Base-by-base conservation (phyloP, 2,329 filamentous ascomycete genomes). In the Diplodia intermedia region DNA sequence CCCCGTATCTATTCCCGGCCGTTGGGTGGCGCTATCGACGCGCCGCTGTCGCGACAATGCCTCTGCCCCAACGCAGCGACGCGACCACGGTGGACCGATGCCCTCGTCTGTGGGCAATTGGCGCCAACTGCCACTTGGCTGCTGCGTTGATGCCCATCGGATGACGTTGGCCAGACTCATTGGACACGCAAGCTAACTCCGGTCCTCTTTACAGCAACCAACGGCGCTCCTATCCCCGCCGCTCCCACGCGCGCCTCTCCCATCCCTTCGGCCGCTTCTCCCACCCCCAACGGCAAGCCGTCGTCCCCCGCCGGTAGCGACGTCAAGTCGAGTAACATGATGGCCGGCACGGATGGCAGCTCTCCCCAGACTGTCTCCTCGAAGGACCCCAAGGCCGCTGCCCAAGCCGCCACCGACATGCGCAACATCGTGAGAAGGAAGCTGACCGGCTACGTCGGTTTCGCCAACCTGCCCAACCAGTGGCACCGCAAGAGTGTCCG, bases 401-500 rank as follows among this genome's bases (percentile, higher is more conserved):
- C 84, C 67, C 77, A 82, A 74, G 77, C 83, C 72, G 80, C 82
- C 65, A 79, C 79, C 73, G 78, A 86, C 73, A 90, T 90, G 86
- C 90, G 90, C 82, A 98, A 99, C 86, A 97, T 99, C 80, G 94
- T 99, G 76, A 92, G 95, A 82, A 89, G 95, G 82, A 99, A 99
- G 87, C 86, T 99, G 79, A 98, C 95, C 62, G 95, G 95, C 78
- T 99, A 98, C 77, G 95, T 99, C 77, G 95, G 95, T 73, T 99
- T 99, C 79, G 95, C 95, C 81, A 99, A 99, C 82, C 84, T 99
- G 79, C 95, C 95, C 72, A 99, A 99, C 85, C 95, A 99, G 84
- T 99, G 95, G 95, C 95, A 99, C 86, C 94, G 95, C 82, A 99
- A 99, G 91, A 97, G 94, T 89, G 95, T 99, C 77, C 93, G 95